phyloP scores from a whole-genome alignment of 345 rosid genomes.

The Aquilaria yunnanensis region DNA sequence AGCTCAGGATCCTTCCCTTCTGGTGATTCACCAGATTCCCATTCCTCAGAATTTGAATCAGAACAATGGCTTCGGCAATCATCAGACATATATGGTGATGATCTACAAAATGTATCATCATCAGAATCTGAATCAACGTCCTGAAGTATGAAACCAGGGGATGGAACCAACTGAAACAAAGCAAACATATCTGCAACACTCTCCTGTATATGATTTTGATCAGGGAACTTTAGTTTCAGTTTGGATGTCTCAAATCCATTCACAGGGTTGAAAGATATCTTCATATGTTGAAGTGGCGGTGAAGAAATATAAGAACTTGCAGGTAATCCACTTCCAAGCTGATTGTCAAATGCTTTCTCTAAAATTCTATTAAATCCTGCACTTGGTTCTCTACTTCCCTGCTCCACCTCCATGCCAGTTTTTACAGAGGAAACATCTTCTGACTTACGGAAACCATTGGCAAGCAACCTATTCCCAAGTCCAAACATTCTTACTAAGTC shows the following conservation, averaged over 20 bases:
- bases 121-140: constrained; percentile 54
- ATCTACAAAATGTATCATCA: constrained; percentile 82
- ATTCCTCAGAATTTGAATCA: constrained; percentile 71
- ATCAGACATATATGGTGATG: constrained; percentile 67
- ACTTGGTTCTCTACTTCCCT: constrained; percentile 21
- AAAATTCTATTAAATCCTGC: constrained; percentile 19
- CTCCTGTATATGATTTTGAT: constrained; percentile 30
- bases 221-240: constrained; percentile 66
- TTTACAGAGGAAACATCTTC: constrained; percentile 27
- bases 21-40: constrained; percentile 64
- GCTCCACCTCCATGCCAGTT: constrained; percentile 24
- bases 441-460: constrained; percentile 48
- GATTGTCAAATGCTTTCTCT: constrained; percentile 22
- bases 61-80: constrained; percentile 55
- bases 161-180: constrained; percentile 89
- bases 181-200: constrained; percentile 50
- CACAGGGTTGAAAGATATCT: constrained; percentile 69
- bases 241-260: constrained; percentile 57
- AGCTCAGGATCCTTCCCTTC: constrained; percentile 38
- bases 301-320: constrained; percentile 55
- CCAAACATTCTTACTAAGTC: constrained; percentile 48
- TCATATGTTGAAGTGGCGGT: constrained; percentile 91
- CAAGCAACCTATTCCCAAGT: constrained; percentile 55
- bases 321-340: constrained; percentile 33
- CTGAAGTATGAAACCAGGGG: constrained; percentile 29